Percentiles rank a stretch among this genome's conserved stretches.
phyloP scores from a whole-genome alignment of 2,329 filamentous ascomycete species.

The Didymella pinodella region DNA sequence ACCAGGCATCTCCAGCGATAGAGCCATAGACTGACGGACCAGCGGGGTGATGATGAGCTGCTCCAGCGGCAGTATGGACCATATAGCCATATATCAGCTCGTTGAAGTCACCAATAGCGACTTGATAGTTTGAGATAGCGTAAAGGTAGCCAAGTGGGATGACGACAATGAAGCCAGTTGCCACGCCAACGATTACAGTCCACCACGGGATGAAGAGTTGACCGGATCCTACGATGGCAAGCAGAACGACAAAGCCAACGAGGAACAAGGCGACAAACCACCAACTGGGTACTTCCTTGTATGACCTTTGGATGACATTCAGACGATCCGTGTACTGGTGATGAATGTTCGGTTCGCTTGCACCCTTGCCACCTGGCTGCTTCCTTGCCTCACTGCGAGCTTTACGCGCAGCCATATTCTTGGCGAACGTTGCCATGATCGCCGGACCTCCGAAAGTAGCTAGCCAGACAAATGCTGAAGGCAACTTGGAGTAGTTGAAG shows the following conservation, averaged over 20 bases:
- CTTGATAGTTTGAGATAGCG: constrained; percentile 63
- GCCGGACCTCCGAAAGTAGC: constrained; percentile 62
- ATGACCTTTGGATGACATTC: constrained; percentile 65
- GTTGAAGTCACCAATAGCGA: constrained; percentile 66
- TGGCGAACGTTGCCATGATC: constrained; percentile 56
- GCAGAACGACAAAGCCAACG: constrained; percentile 59
- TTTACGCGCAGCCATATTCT: constrained; percentile 35
- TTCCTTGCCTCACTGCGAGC: constrained; percentile 42
- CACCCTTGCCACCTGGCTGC: constrained; percentile 31
- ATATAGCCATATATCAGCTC: constrained; percentile 68
- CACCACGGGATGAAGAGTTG: constrained; percentile 66
- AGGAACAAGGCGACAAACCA: constrained; percentile 64
- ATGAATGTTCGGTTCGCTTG: constrained; percentile 50
- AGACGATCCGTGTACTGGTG: constrained; percentile 66
- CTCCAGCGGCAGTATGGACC: constrained; percentile 58
- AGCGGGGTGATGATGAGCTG: constrained; percentile 62
- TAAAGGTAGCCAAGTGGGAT: constrained; percentile 68
- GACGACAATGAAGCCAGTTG: constrained; percentile 63
- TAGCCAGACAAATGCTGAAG: constrained; percentile 67
- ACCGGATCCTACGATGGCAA: constrained; percentile 61
- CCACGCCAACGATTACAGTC: constrained; percentile 66
- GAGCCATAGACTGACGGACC: constrained; percentile 66
- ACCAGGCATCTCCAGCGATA: constrained; percentile 69
- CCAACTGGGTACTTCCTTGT: constrained; percentile 66
- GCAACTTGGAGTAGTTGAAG: constrained; percentile 67